Evolutionary conservation across 2,329 filamentous ascomycete genomes (phyloP).

Genomic region (Fusarium clavum): DNA sequence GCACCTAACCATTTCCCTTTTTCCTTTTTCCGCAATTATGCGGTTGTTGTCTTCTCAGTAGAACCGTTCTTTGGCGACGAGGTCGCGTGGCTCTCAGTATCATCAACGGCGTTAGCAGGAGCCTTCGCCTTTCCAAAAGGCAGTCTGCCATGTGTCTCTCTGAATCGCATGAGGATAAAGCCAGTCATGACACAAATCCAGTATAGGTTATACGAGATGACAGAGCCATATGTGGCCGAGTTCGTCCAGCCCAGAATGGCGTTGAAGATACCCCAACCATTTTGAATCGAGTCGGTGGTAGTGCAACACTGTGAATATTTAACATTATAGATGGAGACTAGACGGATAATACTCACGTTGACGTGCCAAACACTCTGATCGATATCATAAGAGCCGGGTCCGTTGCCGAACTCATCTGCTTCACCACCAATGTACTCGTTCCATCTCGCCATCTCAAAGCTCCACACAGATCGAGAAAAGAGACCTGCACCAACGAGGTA

Average conservation of each 20-base stretch:
- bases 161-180: conserved; percentile 74
- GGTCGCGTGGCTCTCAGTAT: conserved; percentile 46
- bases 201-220: conserved; percentile 89
- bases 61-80: conserved; percentile 41
- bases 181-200: conserved; percentile 81
- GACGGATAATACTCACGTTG: conserved; percentile 65
- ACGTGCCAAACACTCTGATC: conserved; percentile 84
- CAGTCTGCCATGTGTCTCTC: conserved; percentile 67
- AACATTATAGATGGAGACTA: neutral
- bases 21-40: conserved; percentile 7
- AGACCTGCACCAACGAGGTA: conserved; percentile 87
- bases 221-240: conserved; percentile 86
- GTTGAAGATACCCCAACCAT: conserved; percentile 90
- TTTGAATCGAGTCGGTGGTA: conserved; percentile 75
- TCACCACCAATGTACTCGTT: conserved; percentile 71
- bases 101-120: conserved; percentile 28
- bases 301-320: conserved; percentile 72
- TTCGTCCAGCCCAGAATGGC: conserved; percentile 89
- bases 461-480: conserved; percentile 82
- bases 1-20: neutral
- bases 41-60: conserved; percentile 46
- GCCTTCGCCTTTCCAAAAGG: conserved; percentile 57
- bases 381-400: conserved; percentile 84
- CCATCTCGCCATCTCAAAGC: conserved; percentile 77
- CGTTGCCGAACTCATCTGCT: conserved; percentile 62